phyloP scores from a whole-genome alignment of 2,329 filamentous ascomycete species.

The Aspergillus clavatus region DNA sequence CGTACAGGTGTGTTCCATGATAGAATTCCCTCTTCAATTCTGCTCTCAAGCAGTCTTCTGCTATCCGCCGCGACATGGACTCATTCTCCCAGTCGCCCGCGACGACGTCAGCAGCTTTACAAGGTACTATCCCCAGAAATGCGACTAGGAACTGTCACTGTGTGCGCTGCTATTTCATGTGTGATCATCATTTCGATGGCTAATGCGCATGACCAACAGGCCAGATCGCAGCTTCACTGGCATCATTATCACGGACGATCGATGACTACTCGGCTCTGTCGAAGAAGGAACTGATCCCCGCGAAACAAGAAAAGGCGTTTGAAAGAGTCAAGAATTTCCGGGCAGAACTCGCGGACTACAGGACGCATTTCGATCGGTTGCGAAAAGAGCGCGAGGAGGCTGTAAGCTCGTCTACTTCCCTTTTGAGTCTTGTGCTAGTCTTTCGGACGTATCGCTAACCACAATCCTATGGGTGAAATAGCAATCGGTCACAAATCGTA shows the following conservation, averaged over 20 bases:
- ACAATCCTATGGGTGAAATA: too few relatives aligned
- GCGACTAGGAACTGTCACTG: background rate
- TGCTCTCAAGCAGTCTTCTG: constrained; percentile 76
- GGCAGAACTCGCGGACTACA: constrained; percentile 73
- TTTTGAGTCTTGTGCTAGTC: too few relatives aligned
- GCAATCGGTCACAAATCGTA: constrained; percentile 63
- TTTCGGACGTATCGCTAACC: too few relatives aligned
- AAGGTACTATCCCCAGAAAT: constrained; percentile 38
- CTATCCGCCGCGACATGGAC: constrained; percentile 71
- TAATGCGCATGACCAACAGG: constrained; percentile 46
- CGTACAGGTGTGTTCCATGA: background rate
- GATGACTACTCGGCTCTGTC: constrained; percentile 87
- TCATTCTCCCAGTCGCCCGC: constrained; percentile 58
- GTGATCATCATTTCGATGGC: too few relatives aligned
- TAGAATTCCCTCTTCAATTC: constrained; percentile 83
- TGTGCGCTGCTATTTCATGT: too few relatives aligned
- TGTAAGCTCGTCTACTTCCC: constrained; percentile 37
- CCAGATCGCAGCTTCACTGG: constrained; percentile 72
- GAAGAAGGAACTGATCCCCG: constrained; percentile 80
- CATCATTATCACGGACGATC: constrained; percentile 80
- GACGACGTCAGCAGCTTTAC: constrained; percentile 58
- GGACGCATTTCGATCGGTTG: constrained; percentile 69
- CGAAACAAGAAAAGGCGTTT: constrained; percentile 86
- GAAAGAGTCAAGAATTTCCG: constrained; percentile 84
- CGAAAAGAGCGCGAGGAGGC: constrained; percentile 74